A percentile compares a stretch with the other conserved stretches of the same genome.
Conservation (phyloP, 176 grass and related monocot species). For the Tillandsia leiboldiana region DNA sequence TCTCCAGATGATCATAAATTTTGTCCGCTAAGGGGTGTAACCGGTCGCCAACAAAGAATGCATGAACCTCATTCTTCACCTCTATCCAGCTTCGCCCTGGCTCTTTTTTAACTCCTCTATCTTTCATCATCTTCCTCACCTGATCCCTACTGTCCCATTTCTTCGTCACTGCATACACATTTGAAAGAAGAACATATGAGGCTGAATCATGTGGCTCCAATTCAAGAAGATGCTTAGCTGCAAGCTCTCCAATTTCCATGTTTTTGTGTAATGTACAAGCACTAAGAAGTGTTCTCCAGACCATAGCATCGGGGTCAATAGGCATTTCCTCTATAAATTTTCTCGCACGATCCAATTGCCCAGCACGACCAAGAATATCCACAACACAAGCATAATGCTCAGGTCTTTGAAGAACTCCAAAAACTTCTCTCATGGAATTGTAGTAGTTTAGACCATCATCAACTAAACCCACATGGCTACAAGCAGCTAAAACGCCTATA, state of each 20-base stretch:
- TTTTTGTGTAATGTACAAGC: slow-evolving; percentile 53
- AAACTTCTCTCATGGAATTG: slow-evolving; percentile 37
- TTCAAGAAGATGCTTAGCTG: slow-evolving; percentile 49
- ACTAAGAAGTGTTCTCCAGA: slow-evolving; percentile 51
- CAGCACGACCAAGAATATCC: slow-evolving; percentile 65
- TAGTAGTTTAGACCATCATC: slow-evolving; percentile 55
- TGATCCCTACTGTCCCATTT: slow-evolving; percentile 59
- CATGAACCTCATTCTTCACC: slow-evolving; percentile 46
- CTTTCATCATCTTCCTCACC: slow-evolving; percentile 70
- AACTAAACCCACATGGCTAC: slow-evolving; percentile 67
- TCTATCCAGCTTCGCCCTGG: slow-evolving; percentile 37
- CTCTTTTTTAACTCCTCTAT: slow-evolving; percentile 57
- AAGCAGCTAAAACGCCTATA: slow-evolving; percentile 67
- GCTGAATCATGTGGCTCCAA: slow-evolving; percentile 48
- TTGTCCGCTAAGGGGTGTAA: slow-evolving; percentile 37
- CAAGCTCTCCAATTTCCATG: slow-evolving; percentile 52
- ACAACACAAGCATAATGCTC: slow-evolving; percentile 77
- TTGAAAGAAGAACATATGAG: slow-evolving; percentile 50
- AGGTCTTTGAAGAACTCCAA: slow-evolving; percentile 32
- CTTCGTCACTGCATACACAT: slow-evolving; percentile 54
- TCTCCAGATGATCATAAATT: slow-evolving; percentile 41
- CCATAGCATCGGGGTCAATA: slow-evolving; percentile 45
- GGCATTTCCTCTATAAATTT: slow-evolving; percentile 67
- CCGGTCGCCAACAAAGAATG: slow-evolving; percentile 60
- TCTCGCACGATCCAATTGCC: slow-evolving; percentile 49